A percentile compares a stretch with the other conserved stretches of the same genome.
Evolutionary conservation across 352 stramenopile genomes (phyloP).

Genomic region (Globisporangium lucens): DNA sequence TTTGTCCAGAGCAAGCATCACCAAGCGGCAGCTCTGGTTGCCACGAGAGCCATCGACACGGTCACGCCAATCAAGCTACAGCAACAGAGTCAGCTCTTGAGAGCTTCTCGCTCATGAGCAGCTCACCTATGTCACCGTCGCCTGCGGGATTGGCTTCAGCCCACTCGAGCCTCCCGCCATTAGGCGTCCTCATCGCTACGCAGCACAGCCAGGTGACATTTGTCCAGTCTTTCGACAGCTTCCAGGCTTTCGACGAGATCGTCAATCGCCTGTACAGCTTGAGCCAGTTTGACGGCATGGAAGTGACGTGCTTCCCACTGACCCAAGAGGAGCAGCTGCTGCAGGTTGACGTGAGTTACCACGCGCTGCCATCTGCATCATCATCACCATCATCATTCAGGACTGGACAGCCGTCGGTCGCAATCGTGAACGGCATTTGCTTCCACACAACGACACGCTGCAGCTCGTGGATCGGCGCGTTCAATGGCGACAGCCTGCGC

Average conservation of each 20-base stretch:
- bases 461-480: conserved; percentile 55
- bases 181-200: conserved; percentile 25
- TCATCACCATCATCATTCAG: neutral
- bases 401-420: neutral
- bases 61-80: neutral
- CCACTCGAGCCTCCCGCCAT: neutral
- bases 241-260: conserved; percentile 25
- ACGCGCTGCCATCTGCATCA: neutral
- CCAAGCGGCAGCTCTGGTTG: neutral
- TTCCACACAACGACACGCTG: conserved; percentile 55
- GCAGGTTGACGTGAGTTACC: conserved; percentile 47
- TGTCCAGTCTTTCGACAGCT: conserved; percentile 34
- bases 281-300: conserved; percentile 14
- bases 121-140: neutral
- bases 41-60: neutral
- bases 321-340: conserved; percentile 31
- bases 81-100: neutral
- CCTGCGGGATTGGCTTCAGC: no score
- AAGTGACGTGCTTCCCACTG: conserved; percentile 39
- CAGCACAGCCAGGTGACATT: conserved; percentile 15
- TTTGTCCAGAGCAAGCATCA: conserved; percentile 7
- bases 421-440: conserved; percentile 48
- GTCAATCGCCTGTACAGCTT: conserved; percentile 28
- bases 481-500: conserved; percentile 29
- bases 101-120: conserved; percentile 15